Evolutionary conservation across 345 rosid genomes (phyloP).

Genomic region (Gossypium thurberi): DNA sequence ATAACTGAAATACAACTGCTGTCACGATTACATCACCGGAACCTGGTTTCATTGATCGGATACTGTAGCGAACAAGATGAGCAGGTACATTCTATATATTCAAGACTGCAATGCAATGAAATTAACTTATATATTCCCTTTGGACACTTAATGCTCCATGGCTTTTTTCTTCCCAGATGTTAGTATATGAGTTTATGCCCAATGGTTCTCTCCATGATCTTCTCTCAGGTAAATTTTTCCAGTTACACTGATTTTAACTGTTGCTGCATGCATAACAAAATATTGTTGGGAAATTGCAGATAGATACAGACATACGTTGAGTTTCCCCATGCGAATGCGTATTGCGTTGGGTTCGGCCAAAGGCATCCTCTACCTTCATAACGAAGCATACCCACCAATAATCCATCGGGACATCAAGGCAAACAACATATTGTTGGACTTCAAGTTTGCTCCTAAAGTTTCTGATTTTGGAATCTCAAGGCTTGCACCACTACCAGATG

Average conservation of each 20-base stretch:
- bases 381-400: constrained; percentile 51
- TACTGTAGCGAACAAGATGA: constrained; percentile 45
- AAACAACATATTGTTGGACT: constrained; percentile 44
- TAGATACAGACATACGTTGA: constrained; percentile 21
- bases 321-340: constrained; percentile 25
- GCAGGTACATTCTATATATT: constrained; percentile 23
- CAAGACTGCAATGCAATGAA: neutral
- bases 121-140: neutral
- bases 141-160: neutral
- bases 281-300: constrained; percentile 17
- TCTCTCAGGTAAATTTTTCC: constrained; percentile 31
- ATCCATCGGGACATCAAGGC: constrained; percentile 49
- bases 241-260: neutral
- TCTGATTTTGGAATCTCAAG: constrained; percentile 54
- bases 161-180: constrained; percentile 29
- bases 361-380: constrained; percentile 48
- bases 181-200: constrained; percentile 50
- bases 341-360: constrained; percentile 45
- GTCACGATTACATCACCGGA: constrained; percentile 52
- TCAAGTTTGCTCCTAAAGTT: constrained; percentile 41
- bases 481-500: constrained; percentile 32
- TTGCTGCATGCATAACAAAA: neutral
- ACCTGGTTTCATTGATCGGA: constrained; percentile 50
- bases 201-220: constrained; percentile 44
- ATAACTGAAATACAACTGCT: constrained; percentile 45